A percentile compares a stretch with the other conserved stretches of the same genome.
Conservation (phyloP, 306 rosid species). For the Echinosophora koreensis region DNA sequence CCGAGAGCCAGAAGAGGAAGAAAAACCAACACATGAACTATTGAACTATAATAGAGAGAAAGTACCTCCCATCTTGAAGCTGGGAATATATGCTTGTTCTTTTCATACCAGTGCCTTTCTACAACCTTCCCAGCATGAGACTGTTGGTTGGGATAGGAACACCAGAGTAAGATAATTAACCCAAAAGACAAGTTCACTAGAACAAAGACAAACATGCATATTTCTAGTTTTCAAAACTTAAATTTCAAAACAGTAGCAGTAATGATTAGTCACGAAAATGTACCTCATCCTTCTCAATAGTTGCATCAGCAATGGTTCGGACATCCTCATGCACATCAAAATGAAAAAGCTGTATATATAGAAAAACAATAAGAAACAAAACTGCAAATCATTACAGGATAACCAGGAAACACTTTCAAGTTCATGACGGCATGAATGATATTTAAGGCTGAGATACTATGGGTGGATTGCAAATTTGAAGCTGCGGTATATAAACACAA, state of each 20-base stretch:
- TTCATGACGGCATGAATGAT: constrained; percentile 1
- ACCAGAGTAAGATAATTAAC: constrained; percentile 9
- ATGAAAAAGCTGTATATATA: constrained; percentile 77
- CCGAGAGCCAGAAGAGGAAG: background rate
- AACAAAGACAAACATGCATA: constrained; percentile 25
- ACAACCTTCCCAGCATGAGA: constrained; percentile 99
- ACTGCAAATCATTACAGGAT: constrained; percentile 2
- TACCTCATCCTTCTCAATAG: constrained; percentile 98
- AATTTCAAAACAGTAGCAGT: constrained; percentile 15
- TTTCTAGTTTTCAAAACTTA: constrained; percentile 14
- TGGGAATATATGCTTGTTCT: constrained; percentile 96
- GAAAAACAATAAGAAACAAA: constrained; percentile 29
- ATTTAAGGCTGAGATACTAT: background rate
- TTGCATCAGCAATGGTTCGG: constrained; percentile 95
- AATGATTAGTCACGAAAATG: constrained; percentile 37
- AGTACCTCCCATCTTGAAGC: constrained; percentile 99
- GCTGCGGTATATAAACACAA: background rate
- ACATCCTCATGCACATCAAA: constrained; percentile 98
- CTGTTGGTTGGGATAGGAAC: constrained; percentile 50
- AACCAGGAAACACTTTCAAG: constrained; percentile 6
- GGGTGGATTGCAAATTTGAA: constrained; percentile 12
- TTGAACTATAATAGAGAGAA: background rate
- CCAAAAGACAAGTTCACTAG: constrained; percentile 13
- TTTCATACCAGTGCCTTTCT: constrained; percentile 98
- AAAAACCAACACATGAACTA: background rate